Evolutionary conservation across 345 rosid species (phyloP), one percentile per base, ranked within the genome.

Genomic region (Brassica rapa): DNA sequence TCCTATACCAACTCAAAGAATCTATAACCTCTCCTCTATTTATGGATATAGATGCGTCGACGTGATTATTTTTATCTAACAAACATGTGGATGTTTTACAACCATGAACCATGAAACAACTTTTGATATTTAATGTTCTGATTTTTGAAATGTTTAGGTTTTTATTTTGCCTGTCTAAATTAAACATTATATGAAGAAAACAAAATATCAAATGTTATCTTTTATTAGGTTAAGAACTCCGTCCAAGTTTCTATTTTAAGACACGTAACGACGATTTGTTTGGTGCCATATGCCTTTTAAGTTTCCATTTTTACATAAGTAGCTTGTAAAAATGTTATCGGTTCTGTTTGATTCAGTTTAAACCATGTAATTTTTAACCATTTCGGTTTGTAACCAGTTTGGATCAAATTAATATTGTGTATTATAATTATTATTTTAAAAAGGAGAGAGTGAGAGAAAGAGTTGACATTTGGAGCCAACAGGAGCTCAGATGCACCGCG

Each of bases 401-500:
- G 56, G 56, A 51, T 51, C 21, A 51, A 51, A 51, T 51, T 51
- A n/a, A 51, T 46, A 46, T 0, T 51, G n/a, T 41, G 12, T 41
- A 41, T 10, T 49, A 3, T 10, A 41, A 41, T 16, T 53, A 6
- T 49, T 49, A 43, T 53, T 53, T 53, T 7, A 0, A 39, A 75
- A 75, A 2, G 3, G 57, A 75, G 66, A 37, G 41, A 33, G 25
- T 10, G 72, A 67, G 21, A 7, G 21, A 7, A 7, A 57, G 72
- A 60, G 68, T 76, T 76, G 80, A 76, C 74, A 76, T 68, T 68
- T 76, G 62, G 51, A 76, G 27, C 68, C 62, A 60, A 46, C 25
- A 68, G 43, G 41, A 8, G 39, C 21, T 75, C 6, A 1, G 7
- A 66, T 56, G 43, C 43, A 56, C 5, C 15, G 57, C 41, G 41